Evolutionary conservation across 2,329 filamentous ascomycete genomes (phyloP).

Genomic region (Trematosphaeria pertusa): DNA sequence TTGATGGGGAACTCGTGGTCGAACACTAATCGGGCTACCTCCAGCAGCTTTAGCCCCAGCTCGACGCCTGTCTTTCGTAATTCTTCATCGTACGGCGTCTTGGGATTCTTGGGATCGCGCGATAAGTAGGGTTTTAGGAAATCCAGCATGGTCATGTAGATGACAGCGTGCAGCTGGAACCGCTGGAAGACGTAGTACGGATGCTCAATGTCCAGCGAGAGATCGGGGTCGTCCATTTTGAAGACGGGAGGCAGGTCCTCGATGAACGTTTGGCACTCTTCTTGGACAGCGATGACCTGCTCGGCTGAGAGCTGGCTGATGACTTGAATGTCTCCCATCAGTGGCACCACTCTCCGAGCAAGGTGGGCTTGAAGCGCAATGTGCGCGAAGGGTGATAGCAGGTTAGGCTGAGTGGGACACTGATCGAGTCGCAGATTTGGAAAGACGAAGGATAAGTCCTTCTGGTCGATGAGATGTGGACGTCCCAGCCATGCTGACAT

Average conservation of each 20-base stretch:
- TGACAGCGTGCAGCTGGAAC: conserved; percentile 54
- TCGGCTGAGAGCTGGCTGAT: conserved; percentile 24
- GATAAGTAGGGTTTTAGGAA: conserved; percentile 58
- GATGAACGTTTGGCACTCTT: conserved; percentile 54
- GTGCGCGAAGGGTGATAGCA: conserved; percentile 54
- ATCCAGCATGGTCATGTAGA: conserved; percentile 55
- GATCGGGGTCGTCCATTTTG: conserved; percentile 51
- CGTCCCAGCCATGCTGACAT: conserved; percentile 54
- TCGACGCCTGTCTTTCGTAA: conserved; percentile 54
- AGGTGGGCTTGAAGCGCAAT: conserved; percentile 52
- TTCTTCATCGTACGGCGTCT: conserved; percentile 42
- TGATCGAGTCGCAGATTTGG: conserved; percentile 51
- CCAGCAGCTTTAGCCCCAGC: conserved; percentile 54
- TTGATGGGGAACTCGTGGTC: conserved; percentile 55
- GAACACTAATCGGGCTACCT: conserved; percentile 51
- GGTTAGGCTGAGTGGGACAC: conserved; percentile 40
- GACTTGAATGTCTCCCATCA: conserved; percentile 27
- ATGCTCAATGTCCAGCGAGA: conserved; percentile 49
- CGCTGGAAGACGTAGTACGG: conserved; percentile 57
- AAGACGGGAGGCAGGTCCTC: conserved; percentile 53
- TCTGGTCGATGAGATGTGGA: conserved; percentile 54
- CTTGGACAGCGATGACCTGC: conserved; percentile 34
- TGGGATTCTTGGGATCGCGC: conserved; percentile 36
- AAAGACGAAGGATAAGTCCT: conserved; percentile 47
- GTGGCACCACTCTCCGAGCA: conserved; percentile 35